These are phyloP conservation scores for Pleurozium schreberi DNA, from an alignment of 225 moss, liverwort and hornwort species.

Conservation along the genomic window DNA sequence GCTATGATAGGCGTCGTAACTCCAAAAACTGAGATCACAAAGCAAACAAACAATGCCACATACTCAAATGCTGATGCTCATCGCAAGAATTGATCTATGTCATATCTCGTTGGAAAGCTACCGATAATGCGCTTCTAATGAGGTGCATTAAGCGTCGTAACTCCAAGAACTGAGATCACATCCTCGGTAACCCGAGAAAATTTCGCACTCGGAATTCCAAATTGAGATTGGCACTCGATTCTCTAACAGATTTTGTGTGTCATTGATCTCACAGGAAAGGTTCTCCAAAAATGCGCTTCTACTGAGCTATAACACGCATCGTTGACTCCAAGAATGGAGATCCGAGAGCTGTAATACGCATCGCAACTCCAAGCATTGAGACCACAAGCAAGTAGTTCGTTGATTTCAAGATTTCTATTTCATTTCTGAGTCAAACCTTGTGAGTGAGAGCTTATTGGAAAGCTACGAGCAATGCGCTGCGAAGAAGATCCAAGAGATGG, in stretches of 20 bases:
- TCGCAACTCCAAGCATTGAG: background rate
- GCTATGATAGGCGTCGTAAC: background rate
- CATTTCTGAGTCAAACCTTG: background rate
- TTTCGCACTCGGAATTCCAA: background rate
- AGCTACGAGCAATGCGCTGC: background rate
- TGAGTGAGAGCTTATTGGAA: background rate
- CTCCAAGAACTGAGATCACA: background rate
- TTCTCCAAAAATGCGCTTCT: background rate
- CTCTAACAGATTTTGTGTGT: background rate
- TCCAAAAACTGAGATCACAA: background rate
- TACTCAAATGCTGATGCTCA: background rate
- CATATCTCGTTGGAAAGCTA: background rate
- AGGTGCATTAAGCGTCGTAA: background rate
- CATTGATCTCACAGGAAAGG: background rate
- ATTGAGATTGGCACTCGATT: background rate
- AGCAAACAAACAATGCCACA: background rate
- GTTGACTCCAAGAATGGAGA: background rate
- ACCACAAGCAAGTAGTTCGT: background rate
- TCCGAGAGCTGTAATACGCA: background rate
- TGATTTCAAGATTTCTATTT: background rate
- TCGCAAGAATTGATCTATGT: too few species aligned
- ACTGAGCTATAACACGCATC: background rate
- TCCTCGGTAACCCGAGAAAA: background rate
- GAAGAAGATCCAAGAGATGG: background rate
- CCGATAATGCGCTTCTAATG: background rate